Base-by-base conservation (phyloP, 768 basidiomycete species). In the Strobilomyces dryophilus region DNA sequence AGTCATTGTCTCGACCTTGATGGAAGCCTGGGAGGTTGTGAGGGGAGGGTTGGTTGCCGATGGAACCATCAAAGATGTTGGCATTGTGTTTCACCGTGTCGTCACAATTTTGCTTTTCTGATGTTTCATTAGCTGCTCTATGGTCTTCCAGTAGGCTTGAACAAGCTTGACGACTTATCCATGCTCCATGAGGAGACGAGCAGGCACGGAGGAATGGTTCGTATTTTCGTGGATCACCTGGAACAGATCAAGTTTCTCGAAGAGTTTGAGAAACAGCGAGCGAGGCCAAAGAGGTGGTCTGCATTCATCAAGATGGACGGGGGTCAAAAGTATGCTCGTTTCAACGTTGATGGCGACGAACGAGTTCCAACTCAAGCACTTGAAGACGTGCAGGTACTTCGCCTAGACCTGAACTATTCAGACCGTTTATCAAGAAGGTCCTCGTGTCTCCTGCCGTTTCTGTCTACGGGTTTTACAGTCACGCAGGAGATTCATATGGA, bases 391-490 rank as follows among this genome's bases (percentile, higher is more conserved):
- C 91, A 31, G 91, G 92, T 11, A 73, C 86, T 18, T 70, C 74
- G 8, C 77, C 81, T 1, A 66, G 70, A 3, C 81, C 85, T 10
- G 69, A 75, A 11, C 71, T 69, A 9, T 85, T 93, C 62, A 73
- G 75, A 42, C 67, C 70, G 9, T 75, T 92, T 49, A 66, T 92
- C 43, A 69, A 71, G 48, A 63, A 68, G 5, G 72, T 85, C 12
- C 69, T 87, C 34, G 68, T 66, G 4, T 86, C 88, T 1, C 66
- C 79, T 8, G 75, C 68, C 7, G 72, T 89, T 27, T 79, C 77
- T 3, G 73, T 93, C n/a, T 81, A 84, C 66, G 90, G 92, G 7
- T 93, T 93, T 67, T 94, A 93, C 57, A 83, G 80, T 49, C 92
- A 92, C 67, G 84, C 84, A 0, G 85, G 87, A 42, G 76, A 88